Conservation (phyloP, 2,329 filamentous ascomycete genomes). For the Blastomyces parvus region DNA sequence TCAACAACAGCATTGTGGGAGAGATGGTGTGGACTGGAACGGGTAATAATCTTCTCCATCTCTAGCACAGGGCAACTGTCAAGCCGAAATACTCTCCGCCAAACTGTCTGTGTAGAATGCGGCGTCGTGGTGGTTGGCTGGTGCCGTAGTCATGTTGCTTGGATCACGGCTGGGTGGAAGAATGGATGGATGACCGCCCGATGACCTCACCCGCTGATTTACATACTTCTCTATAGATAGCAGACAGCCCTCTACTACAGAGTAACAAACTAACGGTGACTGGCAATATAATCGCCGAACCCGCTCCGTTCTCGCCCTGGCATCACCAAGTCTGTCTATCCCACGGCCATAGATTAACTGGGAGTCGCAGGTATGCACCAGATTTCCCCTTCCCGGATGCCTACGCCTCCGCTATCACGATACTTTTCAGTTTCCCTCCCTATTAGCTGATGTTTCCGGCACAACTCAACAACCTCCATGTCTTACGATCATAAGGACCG, state of each 20-base stretch:
- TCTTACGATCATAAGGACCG: background rate
- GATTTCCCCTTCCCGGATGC: background rate
- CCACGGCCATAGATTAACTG: background rate
- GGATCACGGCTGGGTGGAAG: too few relatives aligned
- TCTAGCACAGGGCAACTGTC: background rate
- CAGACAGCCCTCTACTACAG: too few relatives aligned
- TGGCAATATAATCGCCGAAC: background rate
- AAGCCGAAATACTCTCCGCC: background rate
- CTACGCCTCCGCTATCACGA: background rate
- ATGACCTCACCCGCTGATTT: background rate
- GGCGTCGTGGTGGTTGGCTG: background rate
- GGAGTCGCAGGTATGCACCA: background rate
- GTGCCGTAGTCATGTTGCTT: background rate
- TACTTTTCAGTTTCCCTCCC: background rate
- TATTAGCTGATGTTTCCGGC: background rate
- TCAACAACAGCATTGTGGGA: background rate
- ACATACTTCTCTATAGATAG: too few relatives aligned
- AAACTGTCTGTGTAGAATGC: background rate
- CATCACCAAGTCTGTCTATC: background rate
- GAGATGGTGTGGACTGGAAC: background rate
- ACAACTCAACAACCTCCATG: background rate
- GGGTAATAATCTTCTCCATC: background rate
- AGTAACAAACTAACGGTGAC: too few relatives aligned
- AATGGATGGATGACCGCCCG: background rate
- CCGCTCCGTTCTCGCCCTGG: background rate